Base-by-base conservation (phyloP, 2,329 filamentous ascomycete genomes). In the Botrytis aclada region DNA sequence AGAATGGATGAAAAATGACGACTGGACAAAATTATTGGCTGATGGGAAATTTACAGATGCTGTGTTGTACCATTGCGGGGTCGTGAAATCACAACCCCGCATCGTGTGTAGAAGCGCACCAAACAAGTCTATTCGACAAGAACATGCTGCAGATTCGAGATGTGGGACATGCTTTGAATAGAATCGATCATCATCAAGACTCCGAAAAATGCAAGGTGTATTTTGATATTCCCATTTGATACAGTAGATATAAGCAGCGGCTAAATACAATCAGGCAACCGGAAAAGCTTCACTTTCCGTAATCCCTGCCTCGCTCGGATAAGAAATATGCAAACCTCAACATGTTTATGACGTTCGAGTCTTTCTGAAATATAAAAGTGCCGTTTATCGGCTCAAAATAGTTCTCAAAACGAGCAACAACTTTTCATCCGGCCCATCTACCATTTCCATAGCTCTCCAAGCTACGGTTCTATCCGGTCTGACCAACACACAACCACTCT, bases 381-480 rank as follows among this genome's bases (percentile, higher is more conserved):
- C 18, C 22, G 5, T 41, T 47, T 69, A 56, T 1, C 37, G 6
- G 6, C 47, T 58, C n/a, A 69, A 3, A 25, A 69, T 32, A 2
- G 18, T 41, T 6, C 43, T 69, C 18, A 69, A 25, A 18, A 69
- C 65, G 8, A 10, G 9, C 32, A 71, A 14, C 32, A 71, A 32
- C 69, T 71, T 71, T 22, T 54, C 58, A 6, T 71, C 58, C 1
- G 69, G 69, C 18, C 4, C 34, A 39, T 71, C 58, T 18, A 65
- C 32, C 58, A 71, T 65, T 25, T 71, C 37, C 43, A 71, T 66
- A 66, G 47, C 58, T 51, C 73, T 69, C 75, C 74, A 76, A 9
- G 60, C 74, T 9, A 78, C 73, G 25, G 74, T 58, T 56, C 66
- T 76, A 72, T 77, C 76, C 41, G 74, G 76, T 61, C 75, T 58